Conservation (phyloP, 2,329 filamentous ascomycete species). For the Penicillium palitans region DNA sequence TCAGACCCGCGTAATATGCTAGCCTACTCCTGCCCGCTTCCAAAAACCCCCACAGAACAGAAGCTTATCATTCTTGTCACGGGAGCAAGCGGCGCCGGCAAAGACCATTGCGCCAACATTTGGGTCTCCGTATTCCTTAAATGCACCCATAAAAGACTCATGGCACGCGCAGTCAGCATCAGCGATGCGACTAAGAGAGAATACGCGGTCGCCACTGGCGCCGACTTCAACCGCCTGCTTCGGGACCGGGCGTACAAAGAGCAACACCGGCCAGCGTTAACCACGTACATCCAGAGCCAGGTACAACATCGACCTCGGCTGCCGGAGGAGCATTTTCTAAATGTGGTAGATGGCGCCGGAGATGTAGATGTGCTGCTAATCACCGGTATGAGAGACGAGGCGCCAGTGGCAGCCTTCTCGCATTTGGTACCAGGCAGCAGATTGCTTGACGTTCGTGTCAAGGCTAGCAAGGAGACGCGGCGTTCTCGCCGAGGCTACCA, state of each 20-base stretch:
- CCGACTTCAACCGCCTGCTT: conserved; percentile 52
- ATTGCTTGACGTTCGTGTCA: conserved; percentile 56
- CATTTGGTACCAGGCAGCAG: conserved; percentile 55
- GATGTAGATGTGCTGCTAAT: conserved; percentile 59
- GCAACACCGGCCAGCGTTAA: conserved; percentile 56
- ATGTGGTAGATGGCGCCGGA: conserved; percentile 43
- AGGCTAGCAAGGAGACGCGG: conserved; percentile 43
- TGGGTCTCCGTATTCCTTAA: conserved; percentile 51
- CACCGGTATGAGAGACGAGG: conserved; percentile 63
- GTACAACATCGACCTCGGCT: conserved; percentile 47
- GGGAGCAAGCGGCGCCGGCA: conserved; percentile 54
- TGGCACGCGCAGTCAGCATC: conserved; percentile 53
- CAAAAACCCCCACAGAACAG: conserved; percentile 34
- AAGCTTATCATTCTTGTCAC: conserved; percentile 60
- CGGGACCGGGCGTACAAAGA: conserved; percentile 62
- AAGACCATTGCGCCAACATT: conserved; percentile 59
- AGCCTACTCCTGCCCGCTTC: conserved; percentile 58
- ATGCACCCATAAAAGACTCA: conserved; percentile 30
- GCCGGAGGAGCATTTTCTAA: conserved; percentile 54
- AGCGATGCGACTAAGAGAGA: conserved; percentile 59
- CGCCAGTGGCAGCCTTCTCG: conserved; percentile 56
- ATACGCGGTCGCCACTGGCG: conserved; percentile 54
- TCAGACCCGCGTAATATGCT: conserved; percentile 56
- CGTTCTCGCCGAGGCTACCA: conserved; percentile 11
- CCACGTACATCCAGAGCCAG: conserved; percentile 53